Evolutionary conservation across 1,284 basidiomycete species (phyloP), one percentile per base, ranked within the genome.

Genomic region (Entoloma clypeatum): DNA sequence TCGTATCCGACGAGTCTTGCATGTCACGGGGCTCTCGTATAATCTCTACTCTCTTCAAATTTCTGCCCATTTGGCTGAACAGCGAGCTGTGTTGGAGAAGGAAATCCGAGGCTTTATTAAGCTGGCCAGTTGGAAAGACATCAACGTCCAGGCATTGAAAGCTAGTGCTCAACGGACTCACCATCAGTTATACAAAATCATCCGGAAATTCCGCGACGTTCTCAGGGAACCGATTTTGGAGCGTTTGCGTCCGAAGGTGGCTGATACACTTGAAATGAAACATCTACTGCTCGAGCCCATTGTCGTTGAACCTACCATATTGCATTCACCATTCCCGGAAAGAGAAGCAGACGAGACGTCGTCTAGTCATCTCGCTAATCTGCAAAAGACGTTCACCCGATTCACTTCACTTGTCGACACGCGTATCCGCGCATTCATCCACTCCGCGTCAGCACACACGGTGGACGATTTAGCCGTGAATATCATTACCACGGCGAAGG

Each of bases 101-200:
- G 87, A 95, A 40, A 77, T 99, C 40, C 76, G 74, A 45, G 81
- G 79, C 41, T 88, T 91, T 58, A 87, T 99, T 71, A 93, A 92
- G 61, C 74, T 99, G 27, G 96, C 96, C 0, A 96, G 92, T 57
- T 99, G 96, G 96, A 95, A 90, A 62, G 96, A 99, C 59, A 74
- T 95, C 58, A 99, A 99, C 56, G 86, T 99, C 7, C 88, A 92
- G 51, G 93, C 96, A 3, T 74, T 99, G 49, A 90, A 88, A 61
- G 84, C 89, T 48, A 98, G 93, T 55, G 94, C 95, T 0, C 81
- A 87, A 52, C 86, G 80, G 57, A 92, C 91, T 2, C 96, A 99
- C 62, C 81, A 83, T 47, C 90, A 94, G 50, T 71, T 99, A 9
- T 95, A 94, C 76, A 92, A 90, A 62, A 79, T 83, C 50, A 79